phyloP scores from a whole-genome alignment of 1,139 yeast genomes.

The Taphrina pruni region DNA sequence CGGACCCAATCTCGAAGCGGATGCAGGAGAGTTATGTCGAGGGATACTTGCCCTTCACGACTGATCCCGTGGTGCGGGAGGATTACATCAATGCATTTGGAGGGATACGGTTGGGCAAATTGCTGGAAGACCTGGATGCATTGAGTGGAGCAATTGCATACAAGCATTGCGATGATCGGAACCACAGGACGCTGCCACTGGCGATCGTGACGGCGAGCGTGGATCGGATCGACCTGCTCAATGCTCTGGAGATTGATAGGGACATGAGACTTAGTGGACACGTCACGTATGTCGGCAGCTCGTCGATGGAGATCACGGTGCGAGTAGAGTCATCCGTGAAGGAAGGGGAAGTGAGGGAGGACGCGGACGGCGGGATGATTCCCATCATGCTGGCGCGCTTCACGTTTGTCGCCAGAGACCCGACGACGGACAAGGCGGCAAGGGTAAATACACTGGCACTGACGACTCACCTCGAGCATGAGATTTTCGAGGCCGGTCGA shows the following conservation, averaged over 20 bases:
- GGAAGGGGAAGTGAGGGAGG: slow-evolving; percentile 48
- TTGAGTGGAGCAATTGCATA: slow-evolving; percentile 87
- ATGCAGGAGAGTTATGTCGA: slow-evolving; percentile 40
- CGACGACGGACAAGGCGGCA: slow-evolving; percentile 68
- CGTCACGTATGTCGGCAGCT: slow-evolving; percentile 91
- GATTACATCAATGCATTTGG: slow-evolving; percentile 39
- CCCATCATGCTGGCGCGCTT: slow-evolving; percentile 83
- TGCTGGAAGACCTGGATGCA: slow-evolving; percentile 90
- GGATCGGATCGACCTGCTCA: slow-evolving; percentile 86
- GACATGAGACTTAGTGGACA: slow-evolving; percentile 81
- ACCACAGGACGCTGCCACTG: slow-evolving; percentile 60
- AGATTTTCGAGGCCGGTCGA: slow-evolving; percentile 31
- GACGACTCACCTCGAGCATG: slow-evolving; percentile 32
- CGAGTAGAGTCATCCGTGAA: slow-evolving; percentile 50
- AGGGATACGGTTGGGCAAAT: slow-evolving; percentile 64
- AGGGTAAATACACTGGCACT: slow-evolving; percentile 37
- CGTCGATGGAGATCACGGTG: slow-evolving; percentile 93
- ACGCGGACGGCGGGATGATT: slow-evolving; percentile 50
- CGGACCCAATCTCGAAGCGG: slow-evolving; percentile 22
- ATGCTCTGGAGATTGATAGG: slow-evolving; percentile 77
- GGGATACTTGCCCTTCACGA: slow-evolving; percentile 36
- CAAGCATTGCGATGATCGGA: slow-evolving; percentile 84
- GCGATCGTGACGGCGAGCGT: slow-evolving; percentile 53
- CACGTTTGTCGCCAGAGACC: slow-evolving; percentile 94
- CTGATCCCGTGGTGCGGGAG: slow-evolving; percentile 31